Evolutionary conservation across 2,329 filamentous ascomycete species (phyloP).

Genomic region (Diaporthe citrichinensis): DNA sequence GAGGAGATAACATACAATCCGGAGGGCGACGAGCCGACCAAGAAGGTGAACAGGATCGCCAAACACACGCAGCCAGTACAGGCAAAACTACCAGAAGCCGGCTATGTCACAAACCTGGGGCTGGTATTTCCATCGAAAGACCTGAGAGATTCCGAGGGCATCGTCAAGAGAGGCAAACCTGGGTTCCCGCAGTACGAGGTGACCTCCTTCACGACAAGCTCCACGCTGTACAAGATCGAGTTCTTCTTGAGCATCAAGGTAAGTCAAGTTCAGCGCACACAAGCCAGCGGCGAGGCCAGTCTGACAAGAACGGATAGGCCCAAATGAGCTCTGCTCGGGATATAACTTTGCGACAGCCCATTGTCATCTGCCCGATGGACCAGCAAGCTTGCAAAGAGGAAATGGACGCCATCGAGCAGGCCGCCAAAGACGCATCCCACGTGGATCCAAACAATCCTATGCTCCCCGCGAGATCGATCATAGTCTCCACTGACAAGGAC

Average conservation of each 20-base stretch:
- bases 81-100: slow-evolving; percentile 88
- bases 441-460: slow-evolving; percentile 93
- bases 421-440: slow-evolving; percentile 90
- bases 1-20: slow-evolving; percentile 99
- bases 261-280: slow-evolving; percentile 43
- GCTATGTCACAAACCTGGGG: slow-evolving; percentile 93
- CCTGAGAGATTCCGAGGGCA: slow-evolving; percentile 86
- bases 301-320: slow-evolving; percentile 69
- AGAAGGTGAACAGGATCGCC: slow-evolving; percentile 88
- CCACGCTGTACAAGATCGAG: slow-evolving; percentile 97
- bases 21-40: slow-evolving; percentile 93
- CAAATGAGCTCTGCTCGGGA: slow-evolving; percentile 90
- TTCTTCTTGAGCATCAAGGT: slow-evolving; percentile 97
- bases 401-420: slow-evolving; percentile 98
- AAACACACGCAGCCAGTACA: slow-evolving; percentile 87
- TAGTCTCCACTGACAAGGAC: slow-evolving; percentile 81
- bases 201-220: slow-evolving; percentile 92
- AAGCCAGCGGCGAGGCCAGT: not conserved
- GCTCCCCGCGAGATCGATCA: slow-evolving; percentile 87
- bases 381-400: slow-evolving; percentile 97
- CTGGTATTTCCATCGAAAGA: slow-evolving; percentile 93
- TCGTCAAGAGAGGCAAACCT: slow-evolving; percentile 86
- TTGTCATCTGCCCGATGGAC: slow-evolving; percentile 95
- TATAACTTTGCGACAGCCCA: slow-evolving; percentile 89
- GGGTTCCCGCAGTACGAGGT: slow-evolving; percentile 92